Base-by-base conservation (phyloP, 768 basidiomycete species). In the Tricholoma sp. region DNA sequence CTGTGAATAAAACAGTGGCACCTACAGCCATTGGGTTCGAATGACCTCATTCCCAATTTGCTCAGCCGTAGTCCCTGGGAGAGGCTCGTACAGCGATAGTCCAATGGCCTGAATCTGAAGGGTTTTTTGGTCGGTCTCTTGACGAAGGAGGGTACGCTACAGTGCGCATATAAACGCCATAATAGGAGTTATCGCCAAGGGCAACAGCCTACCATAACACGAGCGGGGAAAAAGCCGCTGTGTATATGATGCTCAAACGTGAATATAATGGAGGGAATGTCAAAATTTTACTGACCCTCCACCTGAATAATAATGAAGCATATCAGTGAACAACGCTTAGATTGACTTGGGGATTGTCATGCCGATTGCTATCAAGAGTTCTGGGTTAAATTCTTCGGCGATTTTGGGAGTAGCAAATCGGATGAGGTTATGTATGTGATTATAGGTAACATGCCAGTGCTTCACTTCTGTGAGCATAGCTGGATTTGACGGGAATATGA, bases 101-200 rank as follows among this genome's bases (percentile, higher is more conserved):
- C 97, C 95, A 61, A 99, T 98, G 4, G 97, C 96, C 70, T 94
- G 91, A 61, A 98, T 97, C 49, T 92, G 90, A 52, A 98, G 84
- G 56, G 90, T 87, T 63, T 83, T 84, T 64, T 89, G 86, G 27
- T 79, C 80, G 2, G 82, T 77, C 16, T 81, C 71, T 66, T 85
- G 81, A 66, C 89, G 88, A 60, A 94, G 76, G 75, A 93, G 94
- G 0, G 94, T 95, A 52, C 93, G 85, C 88, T 91, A 57, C 18
- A 29, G 18, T 29, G 29, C 7, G 32, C 37, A 56, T 19, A 37
- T 5, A n/a, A 4, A 31, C 14, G 21, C 31, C 24, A 45, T 14
- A 27, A 59, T 49, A n/a, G 47, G 31, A 51, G 11, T 37, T n/a
- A 54, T 22, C 47, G 9, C 63, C 68, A 8, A 34, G n/a, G 7